Base-by-base conservation (phyloP, 2,329 filamentous ascomycete species). In the Exophiala bonariae region DNA sequence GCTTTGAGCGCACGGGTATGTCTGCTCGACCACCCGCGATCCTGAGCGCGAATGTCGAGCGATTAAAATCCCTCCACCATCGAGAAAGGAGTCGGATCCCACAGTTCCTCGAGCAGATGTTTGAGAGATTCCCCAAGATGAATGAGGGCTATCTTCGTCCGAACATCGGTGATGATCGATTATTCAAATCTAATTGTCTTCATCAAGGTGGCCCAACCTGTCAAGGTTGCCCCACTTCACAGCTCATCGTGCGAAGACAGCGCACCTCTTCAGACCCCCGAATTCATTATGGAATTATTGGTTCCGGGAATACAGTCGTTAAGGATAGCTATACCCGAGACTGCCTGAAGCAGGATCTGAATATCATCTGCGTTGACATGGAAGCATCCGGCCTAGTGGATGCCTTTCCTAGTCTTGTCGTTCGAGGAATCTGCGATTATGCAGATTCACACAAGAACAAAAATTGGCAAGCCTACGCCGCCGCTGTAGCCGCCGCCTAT, bases 311-410 rank as follows among this genome's bases (percentile, higher is more conserved):
- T 31, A 37, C 23, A n/a, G 32, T 49, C 28, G 19, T 49, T 5
- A 49, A 40, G 28, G 42, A 49, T 33, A 32, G 19, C 10, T 22
- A n/a, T n/a, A 13, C n/a, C 8, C 46, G 42, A 8, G 42, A 49
- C n/a, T 3, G 14, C 11, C n/a, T 31, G 19, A 11, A 22, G 9
- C 11, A 20, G 14, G 20, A 22, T 33, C 17, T 37, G 9, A 40
- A 44, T 5, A 44, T 44, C 10, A 26, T 44, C n/a, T 44, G 41
- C 17, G 17, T 44, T 18, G 41, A 44, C 19, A 58, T 55, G 54
- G 55, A 58, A 46, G 54, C 39, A 5, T 51, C 52, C 6, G 55
- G 55, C 1, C 20, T 57, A 3, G 55, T 58, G 54, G 18, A 52
- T 30, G 38, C 32, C 11, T 41, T 46, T 14, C 19, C 16, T 20